Evolutionary conservation across 345 rosid genomes (phyloP).

Genomic region (Sonneratia caseolaris): DNA sequence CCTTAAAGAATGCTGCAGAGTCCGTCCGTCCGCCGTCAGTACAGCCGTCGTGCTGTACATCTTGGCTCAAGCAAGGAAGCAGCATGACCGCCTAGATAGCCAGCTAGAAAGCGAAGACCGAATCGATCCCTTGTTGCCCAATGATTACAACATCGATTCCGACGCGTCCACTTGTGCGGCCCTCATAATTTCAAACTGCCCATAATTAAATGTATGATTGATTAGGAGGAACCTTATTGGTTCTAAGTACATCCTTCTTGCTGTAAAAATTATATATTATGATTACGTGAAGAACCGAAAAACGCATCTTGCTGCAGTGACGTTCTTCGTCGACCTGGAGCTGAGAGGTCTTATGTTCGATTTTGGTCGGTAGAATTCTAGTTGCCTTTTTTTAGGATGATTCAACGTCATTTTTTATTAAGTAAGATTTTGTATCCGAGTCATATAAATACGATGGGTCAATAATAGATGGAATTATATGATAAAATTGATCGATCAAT

Average conservation of each 20-base stretch:
- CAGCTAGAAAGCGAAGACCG: conserved; percentile 7
- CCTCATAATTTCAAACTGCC: background rate
- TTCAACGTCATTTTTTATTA: too few relatives aligned
- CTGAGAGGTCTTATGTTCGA: too few relatives aligned
- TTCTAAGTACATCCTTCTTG: background rate
- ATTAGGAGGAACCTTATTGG: background rate
- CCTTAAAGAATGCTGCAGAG: too few relatives aligned
- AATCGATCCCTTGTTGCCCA: conserved; percentile 8
- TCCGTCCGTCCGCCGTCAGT: background rate
- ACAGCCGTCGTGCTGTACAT: background rate
- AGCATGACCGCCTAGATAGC: background rate
- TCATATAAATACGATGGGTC: too few relatives aligned
- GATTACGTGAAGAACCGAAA: too few relatives aligned
- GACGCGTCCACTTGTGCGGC: conserved; percentile 9
- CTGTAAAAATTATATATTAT: background rate
- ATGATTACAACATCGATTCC: background rate
- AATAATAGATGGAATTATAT: too few relatives aligned
- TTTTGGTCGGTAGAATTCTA: too few relatives aligned
- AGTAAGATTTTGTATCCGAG: too few relatives aligned
- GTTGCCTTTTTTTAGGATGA: too few relatives aligned
- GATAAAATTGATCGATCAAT: too few relatives aligned
- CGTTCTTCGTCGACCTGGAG: too few relatives aligned
- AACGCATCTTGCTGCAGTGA: too few relatives aligned
- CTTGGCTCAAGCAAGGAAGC: background rate
- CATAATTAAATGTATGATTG: background rate